Evolutionary conservation across 2,329 filamentous ascomycete genomes (phyloP).

Genomic region (Mycosphaerella arachidis): DNA sequence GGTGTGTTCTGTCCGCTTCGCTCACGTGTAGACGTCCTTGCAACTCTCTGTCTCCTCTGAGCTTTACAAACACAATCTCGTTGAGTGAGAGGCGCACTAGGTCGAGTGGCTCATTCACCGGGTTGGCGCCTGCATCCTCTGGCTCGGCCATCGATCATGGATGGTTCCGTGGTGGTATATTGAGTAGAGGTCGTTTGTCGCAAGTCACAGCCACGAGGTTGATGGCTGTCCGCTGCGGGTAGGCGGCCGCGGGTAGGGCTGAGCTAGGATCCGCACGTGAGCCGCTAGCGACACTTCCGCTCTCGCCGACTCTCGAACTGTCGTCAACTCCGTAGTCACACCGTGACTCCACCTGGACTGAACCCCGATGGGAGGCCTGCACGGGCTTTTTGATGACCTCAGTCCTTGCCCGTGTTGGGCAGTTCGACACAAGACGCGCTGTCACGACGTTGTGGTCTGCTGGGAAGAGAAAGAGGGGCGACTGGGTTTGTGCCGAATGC

Average conservation of each 20-base stretch:
- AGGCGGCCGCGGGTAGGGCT: neutral
- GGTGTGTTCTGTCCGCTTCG: conserved; percentile 10
- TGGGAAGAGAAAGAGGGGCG: conserved; percentile 18
- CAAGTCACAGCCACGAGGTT: neutral
- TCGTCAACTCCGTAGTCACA: neutral
- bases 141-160: conserved; percentile 68
- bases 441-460: conserved; percentile 15
- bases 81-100: conserved; percentile 91
- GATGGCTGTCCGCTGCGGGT: too few species aligned
- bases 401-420: conserved; percentile 24
- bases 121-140: conserved; percentile 56
- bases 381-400: conserved; percentile 21
- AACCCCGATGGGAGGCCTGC: neutral
- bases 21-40: conserved; percentile 91
- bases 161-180: neutral
- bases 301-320: too few species aligned
- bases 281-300: too few species aligned
- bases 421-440: conserved; percentile 16
- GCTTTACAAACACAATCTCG: conserved; percentile 94
- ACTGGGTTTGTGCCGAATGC: conserved; percentile 24
- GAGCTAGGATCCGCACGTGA: neutral
- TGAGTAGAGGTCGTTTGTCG: neutral
- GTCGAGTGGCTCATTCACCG: conserved; percentile 85
- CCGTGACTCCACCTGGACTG: neutral
- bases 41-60: conserved; percentile 90